Evolutionary conservation across 306 rosid genomes (phyloP).

Genomic region (Rosa multiflora): DNA sequence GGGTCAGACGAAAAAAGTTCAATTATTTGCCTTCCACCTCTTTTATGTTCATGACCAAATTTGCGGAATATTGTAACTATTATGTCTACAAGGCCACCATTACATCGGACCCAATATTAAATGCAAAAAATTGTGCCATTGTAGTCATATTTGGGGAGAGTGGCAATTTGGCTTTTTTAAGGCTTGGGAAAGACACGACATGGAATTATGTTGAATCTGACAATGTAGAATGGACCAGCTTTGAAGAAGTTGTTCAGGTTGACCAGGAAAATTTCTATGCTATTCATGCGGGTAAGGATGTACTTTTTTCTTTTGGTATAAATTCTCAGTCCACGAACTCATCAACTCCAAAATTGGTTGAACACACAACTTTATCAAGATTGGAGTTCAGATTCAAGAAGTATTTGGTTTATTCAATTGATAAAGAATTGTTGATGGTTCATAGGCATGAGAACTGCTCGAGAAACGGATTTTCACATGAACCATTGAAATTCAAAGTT

Average conservation of each 20-base stretch:
- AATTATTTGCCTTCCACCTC: no score
- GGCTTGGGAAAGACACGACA: not conserved
- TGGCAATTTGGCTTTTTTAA: no score
- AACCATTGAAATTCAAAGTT: not conserved
- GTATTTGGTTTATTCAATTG: not conserved
- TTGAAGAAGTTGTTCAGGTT: not conserved
- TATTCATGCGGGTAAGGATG: not conserved
- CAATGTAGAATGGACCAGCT: not conserved
- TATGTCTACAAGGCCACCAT: no score
- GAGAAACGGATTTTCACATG: not conserved
- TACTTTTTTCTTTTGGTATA: no score
- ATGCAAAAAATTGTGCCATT: no score
- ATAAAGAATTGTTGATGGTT: not conserved
- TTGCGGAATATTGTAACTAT: no score
- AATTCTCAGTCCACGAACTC: not conserved
- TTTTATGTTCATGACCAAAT: no score
- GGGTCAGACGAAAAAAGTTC: no score
- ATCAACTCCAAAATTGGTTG: not conserved
- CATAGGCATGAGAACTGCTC: not conserved
- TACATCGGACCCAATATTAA: no score
- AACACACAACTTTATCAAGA: no score
- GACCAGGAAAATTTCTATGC: not conserved
- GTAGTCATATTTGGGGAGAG: no score
- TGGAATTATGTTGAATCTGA: not conserved
- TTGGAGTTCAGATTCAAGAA: not conserved